These are phyloP conservation scores for Eremothecium cymbalariae DNA, from an alignment of 1,139 yeast species.

Conservation along the genomic window DNA sequence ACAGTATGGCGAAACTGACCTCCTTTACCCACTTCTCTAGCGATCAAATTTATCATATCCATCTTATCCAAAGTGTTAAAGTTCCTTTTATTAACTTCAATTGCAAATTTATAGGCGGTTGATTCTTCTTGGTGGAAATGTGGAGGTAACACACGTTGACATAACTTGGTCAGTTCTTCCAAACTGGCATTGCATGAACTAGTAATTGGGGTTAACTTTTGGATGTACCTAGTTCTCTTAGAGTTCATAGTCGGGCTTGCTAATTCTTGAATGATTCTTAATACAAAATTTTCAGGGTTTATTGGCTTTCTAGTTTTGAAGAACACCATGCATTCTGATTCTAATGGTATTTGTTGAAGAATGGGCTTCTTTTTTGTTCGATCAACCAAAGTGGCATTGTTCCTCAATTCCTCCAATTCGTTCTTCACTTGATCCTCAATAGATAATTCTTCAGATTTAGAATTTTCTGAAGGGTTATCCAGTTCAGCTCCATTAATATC, in stretches of 20 bases:
- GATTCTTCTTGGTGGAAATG: constrained; percentile 56
- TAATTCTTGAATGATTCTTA: constrained; percentile 54
- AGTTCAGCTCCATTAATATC: constrained; percentile 26
- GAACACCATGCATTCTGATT: constrained; percentile 80
- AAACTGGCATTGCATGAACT: constrained; percentile 64
- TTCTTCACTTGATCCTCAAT: constrained; percentile 69
- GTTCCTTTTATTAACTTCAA: constrained; percentile 70
- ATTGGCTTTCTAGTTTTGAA: constrained; percentile 73
- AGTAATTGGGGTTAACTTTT: constrained; percentile 73
- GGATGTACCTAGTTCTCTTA: constrained; percentile 64
- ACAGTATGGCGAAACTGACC: constrained; percentile 62
- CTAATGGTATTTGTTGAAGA: constrained; percentile 58
- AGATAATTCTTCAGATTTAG: constrained; percentile 38
- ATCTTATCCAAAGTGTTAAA: constrained; percentile 64
- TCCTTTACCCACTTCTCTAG: constrained; percentile 55
- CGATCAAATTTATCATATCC: constrained; percentile 62
- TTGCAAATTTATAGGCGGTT: constrained; percentile 59
- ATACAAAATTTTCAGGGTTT: constrained; percentile 65
- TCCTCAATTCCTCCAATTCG: constrained; percentile 55
- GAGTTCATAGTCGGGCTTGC: constrained; percentile 34
- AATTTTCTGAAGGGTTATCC: constrained; percentile 32
- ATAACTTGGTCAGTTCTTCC: constrained; percentile 55
- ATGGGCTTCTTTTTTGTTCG: constrained; percentile 40
- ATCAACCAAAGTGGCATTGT: constrained; percentile 17
- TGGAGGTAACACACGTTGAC: constrained; percentile 50